phyloP scores from a whole-genome alignment of 2,329 filamentous ascomycete species.

The Diplocarpon rosae region DNA sequence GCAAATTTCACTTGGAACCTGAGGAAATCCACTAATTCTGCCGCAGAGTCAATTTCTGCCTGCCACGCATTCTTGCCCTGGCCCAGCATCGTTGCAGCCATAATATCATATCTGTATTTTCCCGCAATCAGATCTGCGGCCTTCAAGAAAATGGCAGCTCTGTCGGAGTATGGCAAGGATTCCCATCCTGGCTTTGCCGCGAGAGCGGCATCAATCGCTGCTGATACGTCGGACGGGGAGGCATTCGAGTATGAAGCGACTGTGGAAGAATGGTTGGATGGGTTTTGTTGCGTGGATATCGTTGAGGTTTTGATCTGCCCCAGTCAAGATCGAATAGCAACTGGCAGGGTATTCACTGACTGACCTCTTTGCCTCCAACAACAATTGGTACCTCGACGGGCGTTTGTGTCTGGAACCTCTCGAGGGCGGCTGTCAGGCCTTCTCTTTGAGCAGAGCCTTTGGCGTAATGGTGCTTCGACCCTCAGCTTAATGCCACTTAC shows the following conservation, averaged over 20 bases:
- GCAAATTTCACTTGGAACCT: conserved; percentile 92
- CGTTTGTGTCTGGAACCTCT: conserved; percentile 54
- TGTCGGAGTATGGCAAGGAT: conserved; percentile 74
- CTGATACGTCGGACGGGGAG: conserved; percentile 60
- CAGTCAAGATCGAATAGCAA: neutral
- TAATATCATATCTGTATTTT: conserved; percentile 94
- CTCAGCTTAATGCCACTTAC: conserved; percentile 7
- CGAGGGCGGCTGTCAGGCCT: conserved; percentile 63
- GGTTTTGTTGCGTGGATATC: conserved; percentile 65
- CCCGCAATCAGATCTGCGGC: conserved; percentile 80
- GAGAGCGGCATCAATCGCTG: conserved; percentile 74
- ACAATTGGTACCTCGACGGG: conserved; percentile 73
- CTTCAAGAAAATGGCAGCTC: conserved; percentile 90
- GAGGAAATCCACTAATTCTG: conserved; percentile 86
- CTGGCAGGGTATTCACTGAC: conserved; percentile 27
- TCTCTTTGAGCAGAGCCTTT: conserved; percentile 74
- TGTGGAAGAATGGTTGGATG: conserved; percentile 63
- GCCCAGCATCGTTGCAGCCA: conserved; percentile 91
- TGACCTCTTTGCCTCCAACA: conserved; percentile 70
- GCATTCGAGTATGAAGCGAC: conserved; percentile 83
- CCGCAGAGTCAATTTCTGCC: conserved; percentile 94
- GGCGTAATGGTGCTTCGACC: conserved; percentile 67
- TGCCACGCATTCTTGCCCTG: conserved; percentile 99
- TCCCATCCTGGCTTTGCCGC: conserved; percentile 84
- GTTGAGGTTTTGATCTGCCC: conserved; percentile 54